phyloP scores from a whole-genome alignment of 192 early-diverging fungal species.

The Hyaloraphidium curvatum region DNA sequence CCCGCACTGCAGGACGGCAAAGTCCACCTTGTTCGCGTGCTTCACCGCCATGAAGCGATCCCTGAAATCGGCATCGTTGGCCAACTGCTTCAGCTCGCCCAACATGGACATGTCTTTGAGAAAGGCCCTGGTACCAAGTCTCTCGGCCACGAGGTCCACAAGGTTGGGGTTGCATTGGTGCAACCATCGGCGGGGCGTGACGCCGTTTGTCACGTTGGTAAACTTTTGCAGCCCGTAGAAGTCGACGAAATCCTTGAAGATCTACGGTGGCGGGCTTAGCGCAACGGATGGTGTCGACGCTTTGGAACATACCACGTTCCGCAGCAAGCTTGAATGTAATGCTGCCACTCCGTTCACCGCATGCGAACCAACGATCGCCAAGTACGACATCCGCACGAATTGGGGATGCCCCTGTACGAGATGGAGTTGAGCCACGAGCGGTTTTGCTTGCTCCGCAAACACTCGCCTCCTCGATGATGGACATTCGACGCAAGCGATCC shows the following conservation, averaged over 20 bases:
- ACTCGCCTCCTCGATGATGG: slow-evolving; percentile 80
- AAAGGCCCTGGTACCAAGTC: slow-evolving; percentile 55
- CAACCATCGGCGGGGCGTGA: slow-evolving; percentile 92
- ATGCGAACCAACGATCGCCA: slow-evolving; percentile 88
- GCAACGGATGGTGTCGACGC: too few species aligned
- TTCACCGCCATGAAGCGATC: slow-evolving; percentile 79
- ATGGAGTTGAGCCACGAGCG: neutral
- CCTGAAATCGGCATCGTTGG: slow-evolving; percentile 51
- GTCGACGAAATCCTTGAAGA: slow-evolving; percentile 82
- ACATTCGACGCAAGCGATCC: slow-evolving; percentile 62
- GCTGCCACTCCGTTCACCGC: slow-evolving; percentile 92
- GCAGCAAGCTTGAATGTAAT: slow-evolving; percentile 64
- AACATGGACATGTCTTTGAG: slow-evolving; percentile 52
- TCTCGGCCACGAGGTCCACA: slow-evolving; percentile 58
- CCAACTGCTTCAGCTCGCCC: slow-evolving; percentile 36
- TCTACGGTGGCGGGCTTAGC: too few species aligned
- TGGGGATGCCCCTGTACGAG: slow-evolving; percentile 43
- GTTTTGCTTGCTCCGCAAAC: neutral
- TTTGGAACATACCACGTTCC: slow-evolving; percentile 20
- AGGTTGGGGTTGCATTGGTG: slow-evolving; percentile 89
- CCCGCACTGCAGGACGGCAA: too few species aligned
- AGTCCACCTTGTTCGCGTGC: slow-evolving; percentile 58
- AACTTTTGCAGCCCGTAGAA: slow-evolving; percentile 76
- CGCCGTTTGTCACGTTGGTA: slow-evolving; percentile 94
- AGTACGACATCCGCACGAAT: slow-evolving; percentile 90